Evolutionary conservation across 768 basidiomycete species (phyloP).

Genomic region (Mycena haematopus): DNA sequence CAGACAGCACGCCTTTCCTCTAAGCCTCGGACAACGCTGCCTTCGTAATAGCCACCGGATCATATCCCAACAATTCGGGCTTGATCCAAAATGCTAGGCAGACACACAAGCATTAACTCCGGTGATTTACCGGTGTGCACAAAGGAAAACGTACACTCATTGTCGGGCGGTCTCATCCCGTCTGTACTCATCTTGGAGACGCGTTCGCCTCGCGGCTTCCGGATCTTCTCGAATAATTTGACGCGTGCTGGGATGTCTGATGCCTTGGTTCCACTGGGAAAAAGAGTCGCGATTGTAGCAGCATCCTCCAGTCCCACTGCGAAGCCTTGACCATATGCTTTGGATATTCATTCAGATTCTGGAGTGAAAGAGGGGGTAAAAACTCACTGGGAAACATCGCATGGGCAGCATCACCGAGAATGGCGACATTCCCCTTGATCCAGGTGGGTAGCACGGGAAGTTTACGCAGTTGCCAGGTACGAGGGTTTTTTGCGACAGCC

Average conservation of each 20-base stretch:
- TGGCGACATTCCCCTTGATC: conserved; percentile 12
- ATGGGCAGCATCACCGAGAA: conserved; percentile 21
- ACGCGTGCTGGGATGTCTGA: not conserved
- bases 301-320: conserved; percentile 18
- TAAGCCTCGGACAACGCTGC: not conserved
- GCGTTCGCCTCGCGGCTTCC: conserved; percentile 14
- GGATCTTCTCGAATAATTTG: conserved; percentile 2
- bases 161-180: not conserved
- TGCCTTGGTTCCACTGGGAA: conserved; percentile 3
- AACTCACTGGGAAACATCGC: conserved; percentile 16
- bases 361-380: not conserved
- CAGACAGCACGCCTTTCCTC: too few species aligned
- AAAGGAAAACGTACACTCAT: not conserved
- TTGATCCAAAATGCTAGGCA: not conserved
- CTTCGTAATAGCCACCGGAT: not conserved
- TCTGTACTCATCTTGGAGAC: conserved; percentile 11
- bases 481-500: not conserved
- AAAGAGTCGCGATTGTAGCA: conserved; percentile 7
- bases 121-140: not conserved
- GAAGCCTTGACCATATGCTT: conserved; percentile 8
- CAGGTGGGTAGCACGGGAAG: conserved; percentile 7
- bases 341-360: too few species aligned
- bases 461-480: conserved; percentile 7
- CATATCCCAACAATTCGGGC: not conserved
- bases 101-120: too few species aligned